Percentiles rank a stretch among this genome's conserved stretches.
phyloP scores from a whole-genome alignment of 257 asterid species.

The Solanum virginianum region DNA sequence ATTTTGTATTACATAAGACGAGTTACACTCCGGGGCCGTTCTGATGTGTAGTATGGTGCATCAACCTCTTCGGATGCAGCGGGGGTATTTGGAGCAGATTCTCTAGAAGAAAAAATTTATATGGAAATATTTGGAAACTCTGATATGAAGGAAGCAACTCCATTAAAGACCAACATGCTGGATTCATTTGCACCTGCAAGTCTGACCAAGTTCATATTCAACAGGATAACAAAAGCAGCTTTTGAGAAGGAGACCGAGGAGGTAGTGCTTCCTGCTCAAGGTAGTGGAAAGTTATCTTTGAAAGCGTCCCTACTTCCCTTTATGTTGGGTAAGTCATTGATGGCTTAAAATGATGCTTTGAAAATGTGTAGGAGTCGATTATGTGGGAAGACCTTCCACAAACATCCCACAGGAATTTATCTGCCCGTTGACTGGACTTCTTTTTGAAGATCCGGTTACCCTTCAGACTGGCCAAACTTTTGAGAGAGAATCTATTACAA shows the following conservation, averaged over 20 bases:
- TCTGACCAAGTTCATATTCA: constrained; percentile 6
- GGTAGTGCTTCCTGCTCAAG: constrained; percentile 20
- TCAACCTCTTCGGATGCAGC: constrained; percentile 4
- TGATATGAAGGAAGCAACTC: constrained; percentile 5
- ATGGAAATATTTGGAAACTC: background rate
- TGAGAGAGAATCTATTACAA: constrained; percentile 47
- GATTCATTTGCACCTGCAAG: constrained; percentile 8
- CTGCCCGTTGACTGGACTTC: constrained; percentile 53
- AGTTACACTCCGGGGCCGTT: background rate
- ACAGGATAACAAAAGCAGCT: constrained; percentile 17
- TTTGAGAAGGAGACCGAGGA: constrained; percentile 18
- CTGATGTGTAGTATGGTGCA: constrained; percentile 13
- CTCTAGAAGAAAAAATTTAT: constrained; percentile 6
- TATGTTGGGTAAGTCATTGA: background rate
- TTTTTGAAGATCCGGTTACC: constrained; percentile 66
- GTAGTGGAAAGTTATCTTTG: constrained; percentile 13
- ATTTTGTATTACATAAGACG: background rate
- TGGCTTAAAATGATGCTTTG: background rate
- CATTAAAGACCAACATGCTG: background rate
- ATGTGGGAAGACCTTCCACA: constrained; percentile 3
- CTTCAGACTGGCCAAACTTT: constrained; percentile 73
- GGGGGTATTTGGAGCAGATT: constrained; percentile 7
- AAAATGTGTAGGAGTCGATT: background rate
- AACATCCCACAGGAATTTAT: constrained; percentile 49
- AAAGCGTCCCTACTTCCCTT: background rate